Evolutionary conservation across 495 filamentous ascomycete species (phyloP).

Genomic region (Apiosordaria backusii): DNA sequence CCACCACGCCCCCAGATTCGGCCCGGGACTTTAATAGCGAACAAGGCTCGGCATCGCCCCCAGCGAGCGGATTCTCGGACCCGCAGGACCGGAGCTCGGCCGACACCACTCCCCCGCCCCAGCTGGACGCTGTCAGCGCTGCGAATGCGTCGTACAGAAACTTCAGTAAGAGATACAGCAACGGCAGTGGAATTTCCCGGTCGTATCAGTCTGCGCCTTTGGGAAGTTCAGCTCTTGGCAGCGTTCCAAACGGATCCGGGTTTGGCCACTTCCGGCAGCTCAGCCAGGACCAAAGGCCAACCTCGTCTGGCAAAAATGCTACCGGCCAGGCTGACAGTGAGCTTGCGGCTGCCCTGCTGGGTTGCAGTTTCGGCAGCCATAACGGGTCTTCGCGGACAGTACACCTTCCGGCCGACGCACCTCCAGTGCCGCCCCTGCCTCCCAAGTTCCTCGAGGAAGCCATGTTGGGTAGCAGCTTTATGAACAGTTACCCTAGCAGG

Average conservation of each 20-base stretch:
- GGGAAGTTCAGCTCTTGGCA: conserved; percentile 48
- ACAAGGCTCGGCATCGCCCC: conserved; percentile 75
- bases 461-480: conserved; percentile 46
- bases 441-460: conserved; percentile 60
- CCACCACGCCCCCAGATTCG: conserved; percentile 52
- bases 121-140: conserved; percentile 43
- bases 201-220: conserved; percentile 79
- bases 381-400: conserved; percentile 57
- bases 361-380: conserved; percentile 83
- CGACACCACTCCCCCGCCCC: conserved; percentile 68
- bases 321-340: conserved; percentile 70
- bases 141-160: conserved; percentile 45
- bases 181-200: conserved; percentile 68
- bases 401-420: conserved; percentile 69
- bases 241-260: conserved; percentile 43
- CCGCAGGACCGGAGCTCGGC: conserved; percentile 65
- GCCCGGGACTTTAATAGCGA: conserved; percentile 68
- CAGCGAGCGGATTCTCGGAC: conserved; percentile 72
- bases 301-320: conserved; percentile 58
- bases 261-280: conserved; percentile 55
- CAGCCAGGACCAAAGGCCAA: conserved; percentile 56
- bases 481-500: conserved; percentile 50
- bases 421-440: conserved; percentile 82
- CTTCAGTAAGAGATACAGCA: conserved; percentile 58
- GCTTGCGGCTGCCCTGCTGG: conserved; percentile 80